Base-by-base conservation (phyloP, 495 filamentous ascomycete species). In the Penicillium mononematosum region DNA sequence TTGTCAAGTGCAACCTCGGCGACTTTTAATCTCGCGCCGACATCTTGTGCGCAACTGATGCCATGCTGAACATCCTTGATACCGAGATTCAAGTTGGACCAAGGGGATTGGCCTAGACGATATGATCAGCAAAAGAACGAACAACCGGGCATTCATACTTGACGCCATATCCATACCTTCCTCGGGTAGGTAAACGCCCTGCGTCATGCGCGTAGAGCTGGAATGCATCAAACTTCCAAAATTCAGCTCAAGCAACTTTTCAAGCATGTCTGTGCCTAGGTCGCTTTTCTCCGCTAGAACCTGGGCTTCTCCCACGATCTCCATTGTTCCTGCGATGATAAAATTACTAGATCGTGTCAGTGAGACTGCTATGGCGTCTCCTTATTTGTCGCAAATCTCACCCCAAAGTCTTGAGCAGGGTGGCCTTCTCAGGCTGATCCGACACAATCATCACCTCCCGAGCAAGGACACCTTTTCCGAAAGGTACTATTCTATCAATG, bases 211-310 rank as follows among this genome's bases (percentile, higher is more conserved):
- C 3, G 17, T 59, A 3, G 57, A 59, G 19, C 16, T 34, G 12
- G 48, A 50, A 29, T 51, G 20, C 11, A 49, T 39, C 24, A 58
- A 16, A 14, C 36, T 39, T 17, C 51, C 51, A 19, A 60, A 60
- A n/a, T 60, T 55, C 27, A 53, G 17, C 16, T 60, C 53, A 4
- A 60, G 51, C 32, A 60, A 22, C 6, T 42, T 60, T 38, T 60
- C 58, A 42, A 60, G 34, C 12, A 46, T 51, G 5, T 19, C 53
- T 1, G 32, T 39, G n/a, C 52, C 58, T 27, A 60, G 45, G 4
- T 54, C 29, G 27, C 55, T 58, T 45, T 58, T 62, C 32, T 62
- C 59, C 2, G 59, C 59, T 17, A 62, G 29, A 2, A 58, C 59
- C 6, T 62, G 55, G 4, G 55, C 59, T 54, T 62, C 59, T n/a